Base-by-base conservation (phyloP, 2,329 filamentous ascomycete genomes). In the Colletotrichum sidae region DNA sequence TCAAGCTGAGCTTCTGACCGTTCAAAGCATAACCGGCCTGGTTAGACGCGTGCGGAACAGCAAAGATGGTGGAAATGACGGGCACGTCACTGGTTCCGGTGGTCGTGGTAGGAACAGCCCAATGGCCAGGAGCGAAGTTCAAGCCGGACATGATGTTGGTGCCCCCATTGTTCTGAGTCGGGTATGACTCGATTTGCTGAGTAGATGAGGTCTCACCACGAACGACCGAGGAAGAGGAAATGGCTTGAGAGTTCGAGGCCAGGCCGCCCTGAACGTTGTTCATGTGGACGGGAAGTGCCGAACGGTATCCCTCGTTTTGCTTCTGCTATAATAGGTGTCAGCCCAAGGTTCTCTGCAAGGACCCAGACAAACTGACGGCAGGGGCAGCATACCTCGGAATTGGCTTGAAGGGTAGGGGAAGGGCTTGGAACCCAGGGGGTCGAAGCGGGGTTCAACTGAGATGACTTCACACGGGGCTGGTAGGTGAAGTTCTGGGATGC, bases 361-460 rank as follows among this genome's bases (percentile, higher is more conserved):
- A 41, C 12, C 41, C 25, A 25, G 25, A 25, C 25, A 25, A 25
- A 25, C 25, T 25, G 25, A 25, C 25, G 25, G 4, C 25, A 25
- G 25, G 25, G 25, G 25, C 25, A 25, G 25, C 41, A 34, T 62
- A 65, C 57, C 41, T 61, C 47, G 44, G 13, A 11, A 10, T 9
- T 17, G 44, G 15, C 44, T 17, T 46, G 44, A 15, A 17, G 5
- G 15, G 25, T 17, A 10, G n/a, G 17, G 15, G 44, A 46, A 25
- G 25, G 25, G 7, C n/a, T 58, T 17, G 66, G 66, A n/a, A 58
- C n/a, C 62, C 62, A 68, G 46, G 66, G 52, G 44, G 53, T 47
- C 3, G 66, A 61, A 11, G 62, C 46, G 17, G 66, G 66, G 45
- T 68, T 68, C 13, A 68, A 50, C n/a, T 45, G 35, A 12, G 63